Conservation (phyloP, 768 basidiomycete species). For the Lactifluus echinatus region DNA sequence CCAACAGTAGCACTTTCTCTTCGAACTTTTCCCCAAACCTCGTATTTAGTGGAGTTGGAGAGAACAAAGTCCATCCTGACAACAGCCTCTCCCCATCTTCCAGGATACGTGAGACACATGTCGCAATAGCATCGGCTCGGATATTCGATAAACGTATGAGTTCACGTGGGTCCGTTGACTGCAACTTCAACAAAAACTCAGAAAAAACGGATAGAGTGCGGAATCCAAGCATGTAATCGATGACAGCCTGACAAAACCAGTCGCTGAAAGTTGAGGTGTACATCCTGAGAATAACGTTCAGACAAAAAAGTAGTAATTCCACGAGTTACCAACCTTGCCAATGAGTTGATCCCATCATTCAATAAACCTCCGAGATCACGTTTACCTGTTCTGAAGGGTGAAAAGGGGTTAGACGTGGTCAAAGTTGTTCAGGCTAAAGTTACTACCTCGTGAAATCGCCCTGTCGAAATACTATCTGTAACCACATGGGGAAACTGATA, state of each 20-base stretch:
- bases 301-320: neutral
- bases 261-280: conserved; percentile 87
- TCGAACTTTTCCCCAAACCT: conserved; percentile 77
- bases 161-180: conserved; percentile 87
- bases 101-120: conserved; percentile 51
- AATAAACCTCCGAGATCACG: conserved; percentile 86
- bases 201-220: conserved; percentile 84
- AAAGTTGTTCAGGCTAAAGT: neutral
- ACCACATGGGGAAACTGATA: neutral
- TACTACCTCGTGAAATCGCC: conserved; percentile 78
- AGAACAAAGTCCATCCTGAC: conserved; percentile 88
- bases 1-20: conserved; percentile 88
- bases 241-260: conserved; percentile 95
- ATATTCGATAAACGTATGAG: conserved; percentile 83
- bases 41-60: conserved; percentile 67
- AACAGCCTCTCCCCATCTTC: conserved; percentile 48
- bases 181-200: conserved; percentile 83
- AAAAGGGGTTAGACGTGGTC: conserved; percentile 2
- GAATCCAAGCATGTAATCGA: conserved; percentile 86
- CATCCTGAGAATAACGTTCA: conserved; percentile 40
- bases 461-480: conserved; percentile 29
- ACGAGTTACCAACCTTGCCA: conserved; percentile 49
- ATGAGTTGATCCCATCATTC: conserved; percentile 92
- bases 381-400: conserved; percentile 71
- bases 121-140: conserved; percentile 87